Conservation (phyloP, 106 monocot genomes). For the Dioscorea alata region DNA sequence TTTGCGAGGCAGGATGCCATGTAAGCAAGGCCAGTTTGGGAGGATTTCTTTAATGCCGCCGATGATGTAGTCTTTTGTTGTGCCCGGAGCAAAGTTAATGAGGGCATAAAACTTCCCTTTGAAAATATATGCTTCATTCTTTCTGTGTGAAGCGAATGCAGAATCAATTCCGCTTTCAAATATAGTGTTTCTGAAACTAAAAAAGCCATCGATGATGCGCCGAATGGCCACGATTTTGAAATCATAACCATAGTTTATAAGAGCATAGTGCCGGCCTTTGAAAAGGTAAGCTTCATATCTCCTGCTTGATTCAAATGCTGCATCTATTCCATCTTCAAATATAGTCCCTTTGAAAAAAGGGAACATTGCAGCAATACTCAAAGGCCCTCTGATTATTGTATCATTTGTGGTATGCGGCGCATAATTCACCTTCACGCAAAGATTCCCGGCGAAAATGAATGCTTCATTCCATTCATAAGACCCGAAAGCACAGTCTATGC, state of each 20-base stretch:
- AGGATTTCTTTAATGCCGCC: neutral
- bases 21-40: conserved; percentile 3
- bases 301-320: neutral
- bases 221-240: neutral
- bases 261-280: conserved; percentile 1
- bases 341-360: conserved; percentile 2
- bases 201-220: neutral
- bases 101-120: conserved; percentile 5
- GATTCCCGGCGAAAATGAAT: neutral
- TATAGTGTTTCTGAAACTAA: neutral
- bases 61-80: conserved; percentile 2
- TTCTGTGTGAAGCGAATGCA: neutral
- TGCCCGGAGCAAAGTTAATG: conserved; percentile 1
- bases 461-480: neutral
- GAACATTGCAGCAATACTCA: neutral
- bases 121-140: conserved; percentile 3
- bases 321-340: neutral
- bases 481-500: conserved; percentile 1
- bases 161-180: conserved; percentile 6
- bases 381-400: neutral
- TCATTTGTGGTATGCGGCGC: conserved; percentile 1
- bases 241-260: conserved; percentile 1
- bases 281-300: conserved; percentile 1
- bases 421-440: neutral
- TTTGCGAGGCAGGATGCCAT: neutral